Conservation (phyloP, 257 asterid species). For the Plantago major region DNA sequence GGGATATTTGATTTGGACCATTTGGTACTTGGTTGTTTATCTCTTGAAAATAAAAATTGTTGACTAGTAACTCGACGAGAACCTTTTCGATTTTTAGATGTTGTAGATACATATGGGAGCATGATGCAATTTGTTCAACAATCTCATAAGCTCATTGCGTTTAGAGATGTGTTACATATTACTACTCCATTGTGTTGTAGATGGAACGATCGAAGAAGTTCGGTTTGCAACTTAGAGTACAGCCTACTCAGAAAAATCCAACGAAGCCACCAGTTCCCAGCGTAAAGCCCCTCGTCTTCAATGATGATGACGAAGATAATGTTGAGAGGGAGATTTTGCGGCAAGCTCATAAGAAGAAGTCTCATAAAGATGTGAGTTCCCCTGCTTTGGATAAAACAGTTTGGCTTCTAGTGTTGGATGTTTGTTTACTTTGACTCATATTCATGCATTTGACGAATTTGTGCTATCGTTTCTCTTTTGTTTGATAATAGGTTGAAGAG, state of each 20-base stretch:
- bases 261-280: conserved; percentile 53
- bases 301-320: conserved; percentile 48
- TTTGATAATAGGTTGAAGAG: conserved; percentile 59
- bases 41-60: too few relatives aligned
- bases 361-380: conserved; percentile 63
- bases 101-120: too few relatives aligned
- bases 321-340: conserved; percentile 80
- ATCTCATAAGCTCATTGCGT: too few relatives aligned
- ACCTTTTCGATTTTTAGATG: too few relatives aligned
- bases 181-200: conserved; percentile 36
- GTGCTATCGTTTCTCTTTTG: conserved; percentile 1
- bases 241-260: conserved; percentile 67
- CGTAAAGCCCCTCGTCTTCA: conserved; percentile 38
- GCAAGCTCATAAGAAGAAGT: conserved; percentile 76
- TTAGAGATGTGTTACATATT: too few relatives aligned
- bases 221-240: conserved; percentile 82
- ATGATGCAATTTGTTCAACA: too few relatives aligned
- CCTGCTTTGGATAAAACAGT: not conserved
- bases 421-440: not conserved
- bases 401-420: conserved; percentile 6
- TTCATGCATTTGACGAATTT: not conserved
- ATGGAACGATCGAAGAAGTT: conserved; percentile 46
- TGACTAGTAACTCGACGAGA: too few relatives aligned
- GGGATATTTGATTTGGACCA: too few relatives aligned
- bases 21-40: too few relatives aligned